Base-by-base conservation (phyloP, 352 stramenopile genomes). In the Phytopythium helicoides region DNA sequence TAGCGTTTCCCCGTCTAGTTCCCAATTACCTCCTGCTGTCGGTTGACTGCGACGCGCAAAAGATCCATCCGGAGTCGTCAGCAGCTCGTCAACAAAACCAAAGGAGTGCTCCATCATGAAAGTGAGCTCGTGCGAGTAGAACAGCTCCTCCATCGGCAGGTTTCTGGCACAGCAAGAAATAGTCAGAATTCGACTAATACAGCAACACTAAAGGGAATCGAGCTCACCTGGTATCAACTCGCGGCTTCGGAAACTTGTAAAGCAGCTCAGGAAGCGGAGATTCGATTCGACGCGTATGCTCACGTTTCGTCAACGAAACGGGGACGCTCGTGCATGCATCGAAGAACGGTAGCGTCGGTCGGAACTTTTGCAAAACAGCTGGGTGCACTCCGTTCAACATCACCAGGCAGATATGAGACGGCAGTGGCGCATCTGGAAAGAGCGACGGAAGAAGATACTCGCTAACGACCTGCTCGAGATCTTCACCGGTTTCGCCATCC, bases 11-110 rank as follows among this genome's bases (percentile, higher is more conserved):
- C 83, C 85, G 36, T 91, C 80, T 1, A 95, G 52, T 44, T 81
- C 62, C 85, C 85, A 95, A 23, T 73, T 89, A 11, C 85, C 85
- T 37, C 78, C 81, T 7, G 79, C 51, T 18, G 61, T 59, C 6
- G 79, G 74, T 37, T 89, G 81, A 36, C 56, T 86, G 57, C 89
- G 87, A 22, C 83, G 77, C 39, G 65, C 67, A 53, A 95, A 95
- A 3, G 54, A 69, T 0, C 83, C 79, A 8, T 48, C 60, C 2
- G 82, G 82, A 22, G 72, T 54, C 5, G 93, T 49, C 18, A 89
- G 71, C 15, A 95, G 42, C 49, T 95, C 85, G 49, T 95, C 85
- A 21, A 64, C 92, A 53, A 75, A 95, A 0, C 85, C 81, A 8
- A 72, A 58, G 44, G 80, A 90, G 51, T 93, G 84, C 9, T 70